Evolutionary conservation across 768 basidiomycete species (phyloP), one percentile per base, ranked within the genome.

Genomic region (Tricholomella constricta): DNA sequence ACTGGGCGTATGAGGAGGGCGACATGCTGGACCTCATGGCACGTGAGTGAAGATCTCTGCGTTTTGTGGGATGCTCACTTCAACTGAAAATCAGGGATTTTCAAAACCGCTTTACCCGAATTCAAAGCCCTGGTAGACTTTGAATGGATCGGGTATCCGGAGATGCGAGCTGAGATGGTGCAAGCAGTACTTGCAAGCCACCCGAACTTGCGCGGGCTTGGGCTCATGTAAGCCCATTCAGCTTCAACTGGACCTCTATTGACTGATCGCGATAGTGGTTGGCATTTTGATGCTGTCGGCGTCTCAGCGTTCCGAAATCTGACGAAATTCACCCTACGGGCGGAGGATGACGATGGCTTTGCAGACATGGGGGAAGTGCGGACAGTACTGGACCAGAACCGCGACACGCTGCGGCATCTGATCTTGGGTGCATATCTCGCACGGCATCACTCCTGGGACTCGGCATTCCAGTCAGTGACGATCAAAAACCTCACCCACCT

Each of bases 121-220:
- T 86, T 87, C 68, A 83, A 72, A 52, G 77, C 78, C 7, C 69
- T 88, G 10, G 62, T 72, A 11, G 84, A 85, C 55, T 85, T 87
- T 60, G 85, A 88, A 66, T 88, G 86, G 86, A 86, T 87, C n/a
- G 85, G 86, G 5, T 87, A 87, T 60, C 86, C 85, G 1, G 86
- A 88, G 62, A 71, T 88, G 68, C 75, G 81, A 9, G 81, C 75
- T n/a, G 84, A 86, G 47, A 82, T 84, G 76, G 84, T 88, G 0
- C 76, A 84, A 59, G 77, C 75, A 8, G 72, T 88, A 4, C 69
- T 84, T 11, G 66, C 72, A 6, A 79, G 73, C 46, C 85, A 86
- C 55, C 72, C 81, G 4, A 73, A 77, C 49, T 69, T 87, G 17
- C 77, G 75, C 14, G 73, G 78, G 6, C 73, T 88, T 5, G 85